These are phyloP conservation scores for Arachnomyces sp. DNA, from an alignment of 2,329 filamentous ascomycete genomes.

Conservation along the genomic window DNA sequence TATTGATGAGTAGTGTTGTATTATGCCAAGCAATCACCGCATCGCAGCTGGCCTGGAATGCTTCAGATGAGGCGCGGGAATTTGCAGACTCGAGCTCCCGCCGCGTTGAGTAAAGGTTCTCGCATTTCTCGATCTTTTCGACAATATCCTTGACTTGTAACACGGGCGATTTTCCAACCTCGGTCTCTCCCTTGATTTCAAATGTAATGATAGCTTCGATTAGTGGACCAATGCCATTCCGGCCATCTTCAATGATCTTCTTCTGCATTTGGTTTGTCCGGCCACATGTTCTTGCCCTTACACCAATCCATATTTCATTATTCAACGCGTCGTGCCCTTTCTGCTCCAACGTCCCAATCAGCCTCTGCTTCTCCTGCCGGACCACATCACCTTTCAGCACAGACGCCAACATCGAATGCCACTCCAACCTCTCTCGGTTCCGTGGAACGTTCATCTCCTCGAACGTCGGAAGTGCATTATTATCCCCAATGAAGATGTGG, in stretches of 20 bases:
- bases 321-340: slow-evolving; percentile 62
- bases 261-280: slow-evolving; percentile 76
- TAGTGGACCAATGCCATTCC: slow-evolving; percentile 61
- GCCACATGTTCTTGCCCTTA: slow-evolving; percentile 76
- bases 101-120: slow-evolving; percentile 76
- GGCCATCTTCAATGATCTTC: slow-evolving; percentile 79
- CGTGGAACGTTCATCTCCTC: slow-evolving; percentile 84
- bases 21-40: slow-evolving; percentile 95
- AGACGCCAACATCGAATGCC: slow-evolving; percentile 96
- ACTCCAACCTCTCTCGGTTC: slow-evolving; percentile 86
- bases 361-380: slow-evolving; percentile 90
- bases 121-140: slow-evolving; percentile 80
- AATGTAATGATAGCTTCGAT: slow-evolving; percentile 90
- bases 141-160: slow-evolving; percentile 89
- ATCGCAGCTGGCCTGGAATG: slow-evolving; percentile 76
- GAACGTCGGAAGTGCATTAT: slow-evolving; percentile 77
- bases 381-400: slow-evolving; percentile 95
- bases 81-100: slow-evolving; percentile 66
- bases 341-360: slow-evolving; percentile 74
- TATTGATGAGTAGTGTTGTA: slow-evolving; percentile 92
- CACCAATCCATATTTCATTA: slow-evolving; percentile 76
- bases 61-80: slow-evolving; percentile 65
- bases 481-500: slow-evolving; percentile 84
- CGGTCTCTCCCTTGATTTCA: slow-evolving; percentile 85
- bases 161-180: slow-evolving; percentile 78